Base-by-base conservation (phyloP, 2,329 filamentous ascomycete genomes). In the Alternaria angustiovoidea region DNA sequence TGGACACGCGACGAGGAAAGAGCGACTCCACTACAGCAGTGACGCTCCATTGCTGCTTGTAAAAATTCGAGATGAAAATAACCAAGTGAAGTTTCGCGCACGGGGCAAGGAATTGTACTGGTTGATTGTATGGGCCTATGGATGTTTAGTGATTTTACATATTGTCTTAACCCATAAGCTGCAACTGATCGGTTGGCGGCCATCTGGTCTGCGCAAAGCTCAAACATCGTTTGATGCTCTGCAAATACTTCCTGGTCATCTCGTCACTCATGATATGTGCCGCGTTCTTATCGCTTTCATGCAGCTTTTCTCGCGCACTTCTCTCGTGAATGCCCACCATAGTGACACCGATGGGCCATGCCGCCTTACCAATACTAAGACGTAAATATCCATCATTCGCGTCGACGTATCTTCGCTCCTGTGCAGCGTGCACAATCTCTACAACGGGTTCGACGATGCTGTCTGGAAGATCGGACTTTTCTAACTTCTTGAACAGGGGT, bases 261-360 rank as follows among this genome's bases (percentile, higher is more conserved):
- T 99, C 95, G 76, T 98, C 95, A 59, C 93, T 94, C 89, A 99
- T 93, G 71, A 98, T 97, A 78, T 99, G 94, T 4, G 94, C 95
- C 73, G 93, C 90, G 59, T 89, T 90, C 67, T 87, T 86, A 65
- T 87, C 86, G 62, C 83, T 85, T 77, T 95, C 88, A 76, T 98
- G 94, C 61, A 99, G 82, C 81, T 99, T 99, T 81, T 99, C 95
- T 64, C 95, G 88, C 20, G 95, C 94, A 68, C 91, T 95, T 75
- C 95, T 89, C 84, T 98, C 95, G 86, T 99, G 95, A 71, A 99
- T 99, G 84, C 95, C 95, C 74, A 99, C 95, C 95, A 98, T 99
- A 78, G 95, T 99, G 39, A 99, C 95, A 80, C 95, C 95, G 74
- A 99, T 99, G 24, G 95, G 95, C 95, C 95, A 99, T 16, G 95